Percentiles rank a stretch among this genome's conserved stretches.
Conservation (phyloP, 2,329 filamentous ascomycete genomes). For the Amauroascus niger region DNA sequence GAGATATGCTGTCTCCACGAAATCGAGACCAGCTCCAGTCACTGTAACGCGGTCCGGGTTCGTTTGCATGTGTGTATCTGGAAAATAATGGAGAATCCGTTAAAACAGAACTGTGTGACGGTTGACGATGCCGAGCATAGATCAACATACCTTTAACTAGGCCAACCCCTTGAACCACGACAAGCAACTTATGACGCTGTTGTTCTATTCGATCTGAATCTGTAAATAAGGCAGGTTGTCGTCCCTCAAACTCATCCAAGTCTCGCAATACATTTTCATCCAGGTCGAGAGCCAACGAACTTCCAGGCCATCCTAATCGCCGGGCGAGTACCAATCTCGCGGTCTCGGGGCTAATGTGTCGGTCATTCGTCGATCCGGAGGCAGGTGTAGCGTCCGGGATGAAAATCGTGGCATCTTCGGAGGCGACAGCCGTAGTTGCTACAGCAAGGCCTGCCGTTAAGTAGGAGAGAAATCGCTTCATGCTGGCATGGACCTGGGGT, state of each 20-base stretch:
- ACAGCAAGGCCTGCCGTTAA: slow-evolving; percentile 13
- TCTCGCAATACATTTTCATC: slow-evolving; percentile 46
- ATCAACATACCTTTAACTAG: slow-evolving; percentile 47
- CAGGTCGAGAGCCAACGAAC: slow-evolving; percentile 31
- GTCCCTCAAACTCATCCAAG: slow-evolving; percentile 53
- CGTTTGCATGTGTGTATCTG: not conserved
- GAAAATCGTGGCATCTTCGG: slow-evolving; percentile 27
- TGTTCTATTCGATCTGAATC: slow-evolving; percentile 18
- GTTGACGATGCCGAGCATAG: not conserved
- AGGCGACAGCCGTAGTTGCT: slow-evolving; percentile 11
- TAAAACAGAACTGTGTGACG: not conserved
- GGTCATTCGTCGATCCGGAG: not conserved
- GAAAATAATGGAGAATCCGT: not conserved
- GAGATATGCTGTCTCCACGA: slow-evolving; percentile 2
- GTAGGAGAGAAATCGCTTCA: slow-evolving; percentile 16
- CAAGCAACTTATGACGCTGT: slow-evolving; percentile 24
- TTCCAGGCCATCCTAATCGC: slow-evolving; percentile 43
- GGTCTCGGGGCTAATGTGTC: slow-evolving; percentile 19
- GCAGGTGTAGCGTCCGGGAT: slow-evolving; percentile 21
- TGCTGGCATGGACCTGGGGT: slow-evolving; percentile 9
- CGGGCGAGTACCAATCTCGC: slow-evolving; percentile 36
- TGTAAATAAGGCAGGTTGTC: slow-evolving; percentile 44
- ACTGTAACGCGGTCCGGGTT: not conserved
- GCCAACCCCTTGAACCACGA: slow-evolving; percentile 48
- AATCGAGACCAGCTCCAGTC: not conserved